Evolutionary conservation across 345 rosid genomes (phyloP).

Genomic region (Ceriops zippeliana): DNA sequence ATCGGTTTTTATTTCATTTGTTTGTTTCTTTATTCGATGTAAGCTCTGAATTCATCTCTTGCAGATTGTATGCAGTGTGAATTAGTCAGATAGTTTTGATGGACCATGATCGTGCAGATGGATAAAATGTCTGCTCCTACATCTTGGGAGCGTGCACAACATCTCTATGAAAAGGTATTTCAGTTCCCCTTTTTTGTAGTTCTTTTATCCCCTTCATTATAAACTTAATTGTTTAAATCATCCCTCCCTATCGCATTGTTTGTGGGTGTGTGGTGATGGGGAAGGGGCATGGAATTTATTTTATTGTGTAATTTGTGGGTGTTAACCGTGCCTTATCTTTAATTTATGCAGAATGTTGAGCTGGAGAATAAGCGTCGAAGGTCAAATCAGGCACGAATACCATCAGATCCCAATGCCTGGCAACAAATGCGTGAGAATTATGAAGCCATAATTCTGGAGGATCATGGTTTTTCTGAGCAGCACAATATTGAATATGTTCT

Average conservation of each 20-base stretch:
- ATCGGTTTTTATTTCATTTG: too few relatives aligned
- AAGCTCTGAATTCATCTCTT: neutral
- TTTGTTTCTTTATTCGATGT: neutral
- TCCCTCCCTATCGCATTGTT: neutral
- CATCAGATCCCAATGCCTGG: conserved; percentile 81
- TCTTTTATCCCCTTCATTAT: too few relatives aligned
- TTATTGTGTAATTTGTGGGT: neutral
- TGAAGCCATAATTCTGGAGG: conserved; percentile 90
- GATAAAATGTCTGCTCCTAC: conserved; percentile 78
- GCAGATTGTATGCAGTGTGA: conserved; percentile 34
- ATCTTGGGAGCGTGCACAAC: conserved; percentile 71
- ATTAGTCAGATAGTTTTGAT: conserved; percentile 34
- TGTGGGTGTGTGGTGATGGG: neutral
- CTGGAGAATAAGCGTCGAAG: conserved; percentile 71
- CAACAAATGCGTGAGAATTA: conserved; percentile 97
- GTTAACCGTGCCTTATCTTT: neutral
- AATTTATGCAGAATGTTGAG: conserved; percentile 56
- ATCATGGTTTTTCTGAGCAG: conserved; percentile 85
- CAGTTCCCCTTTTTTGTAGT: neutral
- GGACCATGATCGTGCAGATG: conserved; percentile 75
- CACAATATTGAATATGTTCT: conserved; percentile 68
- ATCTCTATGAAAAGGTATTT: conserved; percentile 72
- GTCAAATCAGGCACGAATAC: conserved; percentile 73
- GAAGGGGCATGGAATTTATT: neutral
- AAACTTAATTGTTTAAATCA: neutral